Percentiles rank a stretch among this genome's conserved stretches.
Conservation (phyloP, 192 early-diverging fungal species). For the Coemansia brasiliensis region DNA sequence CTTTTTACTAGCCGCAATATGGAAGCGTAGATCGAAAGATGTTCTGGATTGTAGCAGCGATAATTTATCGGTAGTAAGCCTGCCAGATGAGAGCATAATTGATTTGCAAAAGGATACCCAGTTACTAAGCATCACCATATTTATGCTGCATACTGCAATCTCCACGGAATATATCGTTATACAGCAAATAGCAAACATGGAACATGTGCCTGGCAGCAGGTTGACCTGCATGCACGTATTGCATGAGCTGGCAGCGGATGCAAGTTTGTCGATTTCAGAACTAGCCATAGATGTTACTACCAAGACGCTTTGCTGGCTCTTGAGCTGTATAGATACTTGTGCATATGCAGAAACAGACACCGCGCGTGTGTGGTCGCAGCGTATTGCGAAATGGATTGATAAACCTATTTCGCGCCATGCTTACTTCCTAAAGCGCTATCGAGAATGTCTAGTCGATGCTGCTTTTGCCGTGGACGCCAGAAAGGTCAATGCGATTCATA, state of each 20-base stretch:
- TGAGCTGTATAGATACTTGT: slow-evolving; percentile 6
- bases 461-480: not conserved
- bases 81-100: slow-evolving; percentile 32
- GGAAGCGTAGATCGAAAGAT: slow-evolving; percentile 2
- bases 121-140: slow-evolving; percentile 10
- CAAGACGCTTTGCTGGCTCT: slow-evolving; percentile 16
- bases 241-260: slow-evolving; percentile 4
- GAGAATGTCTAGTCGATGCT: slow-evolving; percentile 16
- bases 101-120: not conserved
- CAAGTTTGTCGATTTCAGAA: not conserved
- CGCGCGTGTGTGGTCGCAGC: slow-evolving; percentile 13
- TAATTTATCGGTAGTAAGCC: slow-evolving; percentile 36
- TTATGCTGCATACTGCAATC: slow-evolving; percentile 11
- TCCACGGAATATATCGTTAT: no score
- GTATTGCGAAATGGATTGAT: slow-evolving; percentile 14
- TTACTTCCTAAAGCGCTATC: slow-evolving; percentile 10
- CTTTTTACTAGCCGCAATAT: slow-evolving; percentile 11
- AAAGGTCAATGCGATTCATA: not conserved
- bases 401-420: not conserved
- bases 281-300: slow-evolving; percentile 10
- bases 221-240: slow-evolving; percentile 6
- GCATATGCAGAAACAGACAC: not conserved
- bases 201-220: not conserved
- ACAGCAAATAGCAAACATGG: no score
- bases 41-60: slow-evolving; percentile 23